Evolutionary conservation across 805 yeast species (phyloP).

Genomic region (Yueomyces sp.): DNA sequence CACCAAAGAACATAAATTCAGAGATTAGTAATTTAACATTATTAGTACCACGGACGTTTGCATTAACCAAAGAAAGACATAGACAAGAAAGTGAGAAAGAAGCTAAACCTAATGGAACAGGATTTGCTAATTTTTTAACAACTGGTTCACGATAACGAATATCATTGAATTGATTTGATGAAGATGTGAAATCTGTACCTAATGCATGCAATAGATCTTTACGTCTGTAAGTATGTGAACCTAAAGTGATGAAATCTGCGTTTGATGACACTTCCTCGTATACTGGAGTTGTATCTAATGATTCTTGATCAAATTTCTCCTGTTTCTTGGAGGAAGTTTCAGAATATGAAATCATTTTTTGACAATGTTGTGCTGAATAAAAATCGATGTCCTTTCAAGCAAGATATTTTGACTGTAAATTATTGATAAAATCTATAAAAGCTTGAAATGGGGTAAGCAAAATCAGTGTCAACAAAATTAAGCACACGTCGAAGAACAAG

Average conservation of each 20-base stretch:
- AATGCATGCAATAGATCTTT: conserved; percentile 40
- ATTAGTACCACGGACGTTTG: conserved; percentile 54
- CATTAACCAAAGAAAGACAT: conserved; percentile 49
- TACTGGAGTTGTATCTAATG: conserved; percentile 1
- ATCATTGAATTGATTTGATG: background rate
- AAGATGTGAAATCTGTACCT: background rate
- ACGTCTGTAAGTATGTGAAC: conserved; percentile 31
- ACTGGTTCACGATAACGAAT: background rate
- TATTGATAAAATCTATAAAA: too few species aligned
- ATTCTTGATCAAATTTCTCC: background rate
- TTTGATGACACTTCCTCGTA: conserved; percentile 16
- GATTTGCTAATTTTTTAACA: conserved; percentile 48
- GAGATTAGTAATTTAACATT: conserved; percentile 51
- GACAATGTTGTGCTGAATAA: background rate
- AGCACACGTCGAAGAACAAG: too few species aligned
- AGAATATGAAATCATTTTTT: background rate
- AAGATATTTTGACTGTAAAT: too few species aligned
- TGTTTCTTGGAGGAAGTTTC: background rate
- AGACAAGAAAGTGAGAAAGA: conserved; percentile 49
- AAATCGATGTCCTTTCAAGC: too few species aligned
- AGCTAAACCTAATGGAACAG: conserved; percentile 62
- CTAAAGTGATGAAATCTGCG: conserved; percentile 28
- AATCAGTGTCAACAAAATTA: too few species aligned
- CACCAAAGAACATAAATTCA: conserved; percentile 59
- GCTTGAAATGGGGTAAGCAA: too few species aligned